phyloP scores from a whole-genome alignment of 768 basidiomycete species.

The Suillus tomentosus region DNA sequence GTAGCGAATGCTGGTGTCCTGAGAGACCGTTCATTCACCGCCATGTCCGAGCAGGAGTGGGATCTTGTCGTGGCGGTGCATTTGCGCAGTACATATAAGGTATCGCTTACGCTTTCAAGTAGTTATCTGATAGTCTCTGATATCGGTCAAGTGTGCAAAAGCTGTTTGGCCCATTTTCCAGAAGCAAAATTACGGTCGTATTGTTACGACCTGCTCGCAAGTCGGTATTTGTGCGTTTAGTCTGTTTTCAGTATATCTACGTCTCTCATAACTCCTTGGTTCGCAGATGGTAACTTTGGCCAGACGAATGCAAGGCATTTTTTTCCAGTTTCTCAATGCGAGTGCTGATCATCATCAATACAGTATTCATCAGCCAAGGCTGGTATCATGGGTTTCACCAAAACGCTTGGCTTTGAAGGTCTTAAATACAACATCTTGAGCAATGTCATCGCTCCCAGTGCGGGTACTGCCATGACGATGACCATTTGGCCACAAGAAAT shows the following conservation, averaged over 20 bases:
- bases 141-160: constrained; percentile 67
- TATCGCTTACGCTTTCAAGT: constrained; percentile 27
- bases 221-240: constrained; percentile 84
- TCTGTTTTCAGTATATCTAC: neutral
- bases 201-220: constrained; percentile 91
- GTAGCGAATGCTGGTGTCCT: constrained; percentile 94
- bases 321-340: neutral
- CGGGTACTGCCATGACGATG: constrained; percentile 90
- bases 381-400: constrained; percentile 88
- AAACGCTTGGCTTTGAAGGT: constrained; percentile 89
- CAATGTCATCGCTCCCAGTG: constrained; percentile 85
- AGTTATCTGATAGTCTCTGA: neutral
- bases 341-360: constrained; percentile 7
- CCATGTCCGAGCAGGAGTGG: constrained; percentile 93
- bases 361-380: constrained; percentile 93
- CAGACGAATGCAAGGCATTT: constrained; percentile 72
- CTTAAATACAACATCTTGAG: constrained; percentile 87
- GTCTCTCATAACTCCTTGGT: constrained; percentile 4
- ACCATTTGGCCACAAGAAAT: constrained; percentile 84
- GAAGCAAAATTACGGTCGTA: constrained; percentile 94
- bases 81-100: constrained; percentile 90
- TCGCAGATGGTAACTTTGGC: constrained; percentile 90
- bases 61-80: constrained; percentile 89
- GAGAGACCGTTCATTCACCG: constrained; percentile 88
- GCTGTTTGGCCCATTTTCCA: constrained; percentile 97